Evolutionary conservation across 352 stramenopile genomes (phyloP), one percentile per base, ranked within the genome.

Genomic region (Blastocystis sp.): DNA sequence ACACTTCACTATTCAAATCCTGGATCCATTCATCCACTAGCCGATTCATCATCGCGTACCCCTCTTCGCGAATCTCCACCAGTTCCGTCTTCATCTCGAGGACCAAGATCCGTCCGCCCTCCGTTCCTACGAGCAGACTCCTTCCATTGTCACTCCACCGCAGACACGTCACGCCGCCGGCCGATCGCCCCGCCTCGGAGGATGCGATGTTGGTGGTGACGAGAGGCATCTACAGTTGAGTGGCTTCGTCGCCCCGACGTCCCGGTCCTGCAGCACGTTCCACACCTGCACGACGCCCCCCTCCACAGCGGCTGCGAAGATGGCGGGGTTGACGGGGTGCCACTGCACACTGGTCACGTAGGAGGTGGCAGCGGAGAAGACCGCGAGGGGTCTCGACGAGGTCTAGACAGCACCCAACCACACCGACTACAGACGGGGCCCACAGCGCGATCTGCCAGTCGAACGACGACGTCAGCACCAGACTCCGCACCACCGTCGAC

Each of bases 81-180:
- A 78, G 39, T 34, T 78, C 66, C 39, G 66, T 37, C 50, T 78
- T 78, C 66, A 78, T 34, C 24, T 78, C 66, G 6, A 55, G 26
- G 13, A 45, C 66, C 43, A 47, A 55, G 13, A 78, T 11, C 8
- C 39, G 20, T n/a, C 66, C 73, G 39, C 11, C 47, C 47, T 85
- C 73, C 56, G 43, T 30, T 11, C 73, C 73, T 43, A 85, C 73
- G 16, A 41, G 56, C 66, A 78, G 50, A 24, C 30, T 20, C 2
- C 66, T 53, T 26, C 66, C 66, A 78, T 78, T 78, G 39, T 78
- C 66, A 26, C 66, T 78, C 66, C 66, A 78, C 50, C 39, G 30
- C 66, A 78, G 9, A 30, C 39, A 45, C 39, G 66, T 78, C n/a
- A 78, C 30, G 20, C 50, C 50, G 24, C 53, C 13, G 18, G 34